These are phyloP conservation scores for Ensete ventricosum DNA, from an alignment of 176 grass and related monocot genomes.

Conservation along the genomic window DNA sequence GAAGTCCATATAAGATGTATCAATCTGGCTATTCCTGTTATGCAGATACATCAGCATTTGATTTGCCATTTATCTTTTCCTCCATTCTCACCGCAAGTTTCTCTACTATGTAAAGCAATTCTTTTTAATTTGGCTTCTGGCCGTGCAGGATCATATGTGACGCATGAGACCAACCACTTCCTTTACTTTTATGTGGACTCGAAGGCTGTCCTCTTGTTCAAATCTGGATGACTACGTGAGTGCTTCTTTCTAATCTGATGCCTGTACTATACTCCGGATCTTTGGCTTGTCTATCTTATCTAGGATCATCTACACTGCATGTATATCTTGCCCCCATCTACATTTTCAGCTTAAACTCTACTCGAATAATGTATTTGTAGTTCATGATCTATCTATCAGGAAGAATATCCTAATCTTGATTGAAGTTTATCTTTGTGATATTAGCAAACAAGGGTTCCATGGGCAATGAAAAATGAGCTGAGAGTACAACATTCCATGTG, in stretches of 20 bases:
- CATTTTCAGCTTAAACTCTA: constrained; percentile 1
- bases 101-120: not conserved
- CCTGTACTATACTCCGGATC: not conserved
- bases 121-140: not conserved
- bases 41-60: not conserved
- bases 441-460: not conserved
- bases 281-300: not conserved
- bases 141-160: constrained; percentile 21
- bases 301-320: not conserved
- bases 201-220: constrained; percentile 21
- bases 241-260: not conserved
- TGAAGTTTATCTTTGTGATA: not conserved
- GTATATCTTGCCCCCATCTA: not conserved
- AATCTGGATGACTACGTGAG: constrained; percentile 16
- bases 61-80: not conserved
- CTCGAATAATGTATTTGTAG: not conserved
- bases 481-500: no score
- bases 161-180: constrained; percentile 27
- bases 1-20: no score
- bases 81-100: not conserved
- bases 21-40: not conserved
- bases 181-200: constrained; percentile 21
- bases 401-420: not conserved
- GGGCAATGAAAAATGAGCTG: no score
- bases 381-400: not conserved